Evolutionary conservation across 139 green algal species (phyloP), one percentile per base, ranked within the genome.

Genomic region (Chlorella sorokiniana): DNA sequence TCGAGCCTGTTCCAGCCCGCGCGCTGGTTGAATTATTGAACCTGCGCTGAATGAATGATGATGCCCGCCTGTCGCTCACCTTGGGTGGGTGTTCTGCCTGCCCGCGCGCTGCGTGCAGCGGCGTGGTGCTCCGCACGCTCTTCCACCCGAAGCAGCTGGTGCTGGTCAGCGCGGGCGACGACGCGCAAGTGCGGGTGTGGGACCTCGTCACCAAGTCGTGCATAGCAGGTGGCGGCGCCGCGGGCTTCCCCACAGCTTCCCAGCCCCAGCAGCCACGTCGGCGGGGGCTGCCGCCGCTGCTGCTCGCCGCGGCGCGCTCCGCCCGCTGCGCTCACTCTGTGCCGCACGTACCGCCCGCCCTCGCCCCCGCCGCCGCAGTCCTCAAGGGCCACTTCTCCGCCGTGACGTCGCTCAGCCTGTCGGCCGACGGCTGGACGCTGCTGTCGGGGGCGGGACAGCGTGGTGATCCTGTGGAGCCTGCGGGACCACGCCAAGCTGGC

Each of bases 81-180:
- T 25, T 44, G 7, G 9, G 5, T 22, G 33, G 14, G 33, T 70
- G 63, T 10, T 27, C 70, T 44, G n/a, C 70, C 14, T 42, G 22
- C 23, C 16, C 33, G 33, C 33, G 0, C 41, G 48, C 71, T 1
- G 1, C 18, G 27, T 88, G 86, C 85, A 90, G 83, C 14, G 90
- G 87, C 4, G 83, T 97, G 40, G 90, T 97, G 44, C 79, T 93
- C 68, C 64, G 69, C 27, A 85, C 92, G 69, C 52, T 93, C 37
- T 99, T 99, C 89, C 95, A 98, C 86, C 94, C 93, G 0, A 91
- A 94, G 80, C 82, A 95, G 59, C 84, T 95, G 42, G 87, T 91
- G 82, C 84, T 99, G 25, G 90, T 96, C 79, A 95, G 84, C 27
- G 91, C 78, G 0, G 87, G 88, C 9, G 94, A 98, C 48, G 93